Evolutionary conservation across 495 filamentous ascomycete species (phyloP).

Genomic region (Evernia prunastri): DNA sequence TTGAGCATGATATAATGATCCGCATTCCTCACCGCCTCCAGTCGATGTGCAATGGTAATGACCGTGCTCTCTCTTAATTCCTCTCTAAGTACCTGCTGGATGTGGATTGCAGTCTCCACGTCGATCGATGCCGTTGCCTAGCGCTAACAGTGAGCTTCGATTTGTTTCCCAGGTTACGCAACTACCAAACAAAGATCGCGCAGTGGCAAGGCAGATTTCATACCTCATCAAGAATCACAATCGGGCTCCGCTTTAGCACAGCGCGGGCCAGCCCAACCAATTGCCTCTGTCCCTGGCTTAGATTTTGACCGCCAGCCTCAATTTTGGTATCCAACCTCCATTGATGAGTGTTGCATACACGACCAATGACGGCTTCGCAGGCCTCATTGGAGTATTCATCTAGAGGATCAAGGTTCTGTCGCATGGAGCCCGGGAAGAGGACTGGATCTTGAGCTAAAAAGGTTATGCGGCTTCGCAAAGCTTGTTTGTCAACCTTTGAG

Average conservation of each 20-base stretch:
- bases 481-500: slow-evolving; percentile 51
- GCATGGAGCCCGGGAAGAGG: slow-evolving; percentile 44
- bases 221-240: slow-evolving; percentile 48
- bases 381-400: slow-evolving; percentile 32
- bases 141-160: slow-evolving; percentile 14
- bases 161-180: not conserved
- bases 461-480: slow-evolving; percentile 52
- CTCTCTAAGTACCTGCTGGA: slow-evolving; percentile 68
- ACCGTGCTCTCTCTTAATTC: slow-evolving; percentile 75
- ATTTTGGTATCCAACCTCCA: slow-evolving; percentile 49
- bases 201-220: not conserved
- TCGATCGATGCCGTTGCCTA: slow-evolving; percentile 80
- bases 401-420: slow-evolving; percentile 43
- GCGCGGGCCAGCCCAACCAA: slow-evolving; percentile 58
- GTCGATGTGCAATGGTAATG: slow-evolving; percentile 77
- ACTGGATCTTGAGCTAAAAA: slow-evolving; percentile 61
- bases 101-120: slow-evolving; percentile 64
- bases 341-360: slow-evolving; percentile 44
- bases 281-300: slow-evolving; percentile 59
- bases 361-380: slow-evolving; percentile 42
- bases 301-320: slow-evolving; percentile 37
- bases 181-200: not conserved
- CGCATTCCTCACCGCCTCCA: slow-evolving; percentile 73
- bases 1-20: slow-evolving; percentile 67
- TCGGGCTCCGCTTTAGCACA: slow-evolving; percentile 45